A percentile compares a stretch with the other conserved stretches of the same genome.
These are phyloP conservation scores for Megacollybia marginata DNA, from an alignment of 768 basidiomycete genomes.

Conservation along the genomic window DNA sequence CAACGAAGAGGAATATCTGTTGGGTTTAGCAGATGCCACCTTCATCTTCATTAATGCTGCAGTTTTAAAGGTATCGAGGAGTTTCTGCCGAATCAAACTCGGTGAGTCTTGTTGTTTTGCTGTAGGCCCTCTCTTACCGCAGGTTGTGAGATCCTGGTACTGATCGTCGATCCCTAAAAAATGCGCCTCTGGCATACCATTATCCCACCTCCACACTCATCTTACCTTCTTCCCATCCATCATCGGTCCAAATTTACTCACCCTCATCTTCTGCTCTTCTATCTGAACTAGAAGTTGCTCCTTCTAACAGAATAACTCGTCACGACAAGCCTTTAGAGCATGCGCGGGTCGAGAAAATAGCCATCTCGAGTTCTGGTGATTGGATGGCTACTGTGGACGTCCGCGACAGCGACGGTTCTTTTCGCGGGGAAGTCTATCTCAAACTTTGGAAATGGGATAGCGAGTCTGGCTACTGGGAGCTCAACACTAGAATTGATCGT, in stretches of 20 bases:
- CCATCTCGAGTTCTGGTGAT: slow-evolving; percentile 58
- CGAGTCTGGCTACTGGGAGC: slow-evolving; percentile 51
- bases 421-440: slow-evolving; percentile 66
- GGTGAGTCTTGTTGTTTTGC: slow-evolving; percentile 34
- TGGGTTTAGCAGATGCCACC: slow-evolving; percentile 77
- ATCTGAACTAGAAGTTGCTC: slow-evolving; percentile 87
- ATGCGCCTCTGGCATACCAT: slow-evolving; percentile 73
- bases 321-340: slow-evolving; percentile 71
- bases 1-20: slow-evolving; percentile 79
- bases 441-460: slow-evolving; percentile 89
- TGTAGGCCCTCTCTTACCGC: not conserved
- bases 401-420: slow-evolving; percentile 58
- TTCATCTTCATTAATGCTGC: slow-evolving; percentile 68
- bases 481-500: slow-evolving; percentile 85
- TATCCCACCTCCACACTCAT: slow-evolving; percentile 66
- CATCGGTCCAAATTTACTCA: slow-evolving; percentile 89
- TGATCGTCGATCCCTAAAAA: slow-evolving; percentile 22
- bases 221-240: slow-evolving; percentile 90
- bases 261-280: slow-evolving; percentile 61
- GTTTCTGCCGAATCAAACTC: slow-evolving; percentile 71
- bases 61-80: slow-evolving; percentile 64
- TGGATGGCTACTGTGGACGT: slow-evolving; percentile 93
- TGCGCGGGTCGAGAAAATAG: slow-evolving; percentile 63
- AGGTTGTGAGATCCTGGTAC: too few species aligned
- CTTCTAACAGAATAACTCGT: slow-evolving; percentile 85